A percentile compares a stretch with the other conserved stretches of the same genome.
Conservation (phyloP, 1,284 basidiomycete species). For the Uromyces viciae-fabae region DNA sequence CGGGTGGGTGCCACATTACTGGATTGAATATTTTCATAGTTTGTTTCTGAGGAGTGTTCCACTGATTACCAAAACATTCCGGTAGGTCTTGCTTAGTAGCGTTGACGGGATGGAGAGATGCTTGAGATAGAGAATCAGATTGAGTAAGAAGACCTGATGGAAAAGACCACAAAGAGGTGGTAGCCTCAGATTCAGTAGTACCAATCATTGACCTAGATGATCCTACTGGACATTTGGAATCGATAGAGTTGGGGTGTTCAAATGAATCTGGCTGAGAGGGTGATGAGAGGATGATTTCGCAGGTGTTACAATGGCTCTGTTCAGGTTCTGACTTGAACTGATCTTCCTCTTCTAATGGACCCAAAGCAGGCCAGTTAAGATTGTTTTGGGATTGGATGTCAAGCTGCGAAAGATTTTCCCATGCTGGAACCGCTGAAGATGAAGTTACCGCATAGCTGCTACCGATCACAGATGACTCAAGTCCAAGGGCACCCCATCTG, state of each 20-base stretch:
- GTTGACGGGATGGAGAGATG: background rate
- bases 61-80: background rate
- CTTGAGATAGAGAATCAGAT: no score
- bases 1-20: background rate
- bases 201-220: background rate
- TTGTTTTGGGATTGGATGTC: background rate
- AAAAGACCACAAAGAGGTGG: background rate
- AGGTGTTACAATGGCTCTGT: background rate
- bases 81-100: background rate
- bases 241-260: slow-evolving; percentile 1
- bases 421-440: background rate
- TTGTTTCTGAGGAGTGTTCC: background rate
- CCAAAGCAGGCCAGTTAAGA: slow-evolving; percentile 12
- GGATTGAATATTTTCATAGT: background rate
- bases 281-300: slow-evolving; percentile 7
- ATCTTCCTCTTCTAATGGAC: slow-evolving; percentile 23
- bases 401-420: background rate
- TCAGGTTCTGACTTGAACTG: slow-evolving; percentile 20
- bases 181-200: background rate
- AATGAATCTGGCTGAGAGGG: slow-evolving; percentile 22
- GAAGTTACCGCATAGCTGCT: background rate
- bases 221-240: background rate
- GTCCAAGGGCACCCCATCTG: background rate
- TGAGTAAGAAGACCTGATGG: no score
- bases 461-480: background rate